Base-by-base conservation (phyloP, 768 basidiomycete species). In the Lactarius evosmus region DNA sequence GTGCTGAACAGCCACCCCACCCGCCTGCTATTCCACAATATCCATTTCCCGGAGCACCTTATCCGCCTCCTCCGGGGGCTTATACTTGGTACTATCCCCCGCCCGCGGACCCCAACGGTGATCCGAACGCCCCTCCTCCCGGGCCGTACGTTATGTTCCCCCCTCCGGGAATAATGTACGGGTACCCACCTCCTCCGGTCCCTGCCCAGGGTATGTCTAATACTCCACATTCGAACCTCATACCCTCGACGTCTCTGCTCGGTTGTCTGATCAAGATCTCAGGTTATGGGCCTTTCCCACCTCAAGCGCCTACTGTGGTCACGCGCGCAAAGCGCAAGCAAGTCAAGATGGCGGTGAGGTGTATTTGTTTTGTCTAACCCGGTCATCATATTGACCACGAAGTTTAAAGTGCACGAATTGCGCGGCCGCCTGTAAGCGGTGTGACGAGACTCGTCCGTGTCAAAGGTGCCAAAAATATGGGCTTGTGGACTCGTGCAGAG, bases 391-490 rank as follows among this genome's bases (percentile, higher is more conserved):
- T 54, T 61, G 57, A 67, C 41, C 32, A n/a, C 25, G 12, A 34
- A 30, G 25, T 44, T n/a, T 7, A 53, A 32, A 82, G 81, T 84
- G 82, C 69, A 84, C 83, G 0, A 84, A 84, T 64, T 84, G 82
- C 65, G 83, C 83, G 12, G 76, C 76, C 27, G 82, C 82, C 9
- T 84, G 82, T 71, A 84, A 84, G 71, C 79, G 83, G 25, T 84
- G 82, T 56, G 82, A 84, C 67, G 83, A 85, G 38, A 74, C 75
- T 6, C 82, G 86, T 50, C 86, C 86, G 2, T 88, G 86, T 72
- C 81, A 82, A 59, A 80, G 86, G 32, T 88, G 86, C 67, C 70
- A 80, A 64, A 87, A 86, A 72, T 87, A 86, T 68, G 85, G 84
- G 3, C 77, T 86, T 36, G 78, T 79, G 14, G 77, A 81, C 30